Base-by-base conservation (phyloP, 2,329 filamentous ascomycete genomes). In the Pyrenochaeta sp. region DNA sequence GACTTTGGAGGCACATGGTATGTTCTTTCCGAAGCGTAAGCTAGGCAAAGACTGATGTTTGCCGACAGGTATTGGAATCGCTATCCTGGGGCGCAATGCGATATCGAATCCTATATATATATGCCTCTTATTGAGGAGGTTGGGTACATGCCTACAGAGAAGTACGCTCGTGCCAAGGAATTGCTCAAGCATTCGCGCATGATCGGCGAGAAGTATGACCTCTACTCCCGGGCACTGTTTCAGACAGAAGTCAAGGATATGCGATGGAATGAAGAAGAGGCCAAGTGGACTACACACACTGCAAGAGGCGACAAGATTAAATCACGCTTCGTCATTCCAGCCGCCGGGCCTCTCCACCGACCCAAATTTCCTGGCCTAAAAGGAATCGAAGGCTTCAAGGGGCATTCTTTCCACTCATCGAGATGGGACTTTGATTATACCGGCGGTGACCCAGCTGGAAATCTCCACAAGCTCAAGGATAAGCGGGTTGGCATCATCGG, bases 71-170 rank as follows among this genome's bases (percentile, higher is more conserved):
- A 81, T 62, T 83, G 79, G 78, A 83, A 83, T 46, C 59, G 67
- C 19, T 73, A 69, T 47, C 69, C 66, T 13, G 65, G 66, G 24
- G 65, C 65, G 2, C 64, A 66, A 39, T 72, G 69, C 53, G 71
- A 72, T 37, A 69, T 72, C 39, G 69, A 72, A 51, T 68, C 66
- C 5, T 73, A 72, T 46, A 71, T 71, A 28, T 70, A 73, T 43
- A 72, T 72, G 70, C 69, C 71, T 1, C 32, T 71, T 9, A 61
- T 71, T 3, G 68, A 72, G 37, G 69, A 73, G 46, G 49, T 68
- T 3, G 65, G 58, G 1, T 88, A 86, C 65, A 81, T 88, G 69
- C 87, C 87, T 0, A 82, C 77, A 15, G 77, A 84, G 43, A 79
- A 79, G 42, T 85, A 84, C 60, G 73, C 80, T 0, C 73, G 73